These are phyloP conservation scores for Leptographium radiaticola DNA, from an alignment of 2,329 filamentous ascomycete genomes.

Conservation along the genomic window DNA sequence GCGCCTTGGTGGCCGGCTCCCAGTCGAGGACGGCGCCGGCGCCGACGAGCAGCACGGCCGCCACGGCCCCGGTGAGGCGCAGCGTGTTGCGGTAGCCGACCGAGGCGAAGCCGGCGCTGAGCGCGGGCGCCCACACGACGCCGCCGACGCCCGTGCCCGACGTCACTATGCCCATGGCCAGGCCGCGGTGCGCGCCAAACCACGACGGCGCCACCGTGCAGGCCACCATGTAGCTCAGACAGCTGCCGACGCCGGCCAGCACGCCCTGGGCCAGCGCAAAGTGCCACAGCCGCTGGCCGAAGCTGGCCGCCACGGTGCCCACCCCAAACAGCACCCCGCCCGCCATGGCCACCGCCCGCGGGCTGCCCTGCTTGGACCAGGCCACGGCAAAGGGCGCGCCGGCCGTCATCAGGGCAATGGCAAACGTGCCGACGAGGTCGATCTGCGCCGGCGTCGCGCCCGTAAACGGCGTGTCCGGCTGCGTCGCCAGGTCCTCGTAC, in stretches of 20 bases:
- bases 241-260: slow-evolving; percentile 23
- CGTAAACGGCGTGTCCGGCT: slow-evolving; percentile 19
- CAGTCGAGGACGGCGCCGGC: slow-evolving; percentile 13
- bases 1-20: background rate
- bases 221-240: slow-evolving; percentile 24
- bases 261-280: slow-evolving; percentile 20
- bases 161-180: slow-evolving; percentile 25
- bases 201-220: slow-evolving; percentile 24
- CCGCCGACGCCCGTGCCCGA: slow-evolving; percentile 24
- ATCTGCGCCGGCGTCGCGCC: slow-evolving; percentile 22
- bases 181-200: slow-evolving; percentile 21
- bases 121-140: slow-evolving; percentile 17
- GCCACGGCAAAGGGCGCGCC: slow-evolving; percentile 16
- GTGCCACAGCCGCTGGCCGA: slow-evolving; percentile 17
- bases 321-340: slow-evolving; percentile 21
- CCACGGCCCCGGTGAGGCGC: slow-evolving; percentile 14
- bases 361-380: slow-evolving; percentile 21
- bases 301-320: slow-evolving; percentile 19
- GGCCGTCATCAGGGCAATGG: slow-evolving; percentile 19
- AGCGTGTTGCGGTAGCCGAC: slow-evolving; percentile 24
- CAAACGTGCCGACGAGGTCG: slow-evolving; percentile 24
- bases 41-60: slow-evolving; percentile 15
- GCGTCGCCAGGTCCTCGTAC: slow-evolving; percentile 19
- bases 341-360: slow-evolving; percentile 15
- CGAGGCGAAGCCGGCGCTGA: slow-evolving; percentile 9